Conservation (phyloP, 73 alveolate genomes). For the Tetrahymena thermophila region DNA sequence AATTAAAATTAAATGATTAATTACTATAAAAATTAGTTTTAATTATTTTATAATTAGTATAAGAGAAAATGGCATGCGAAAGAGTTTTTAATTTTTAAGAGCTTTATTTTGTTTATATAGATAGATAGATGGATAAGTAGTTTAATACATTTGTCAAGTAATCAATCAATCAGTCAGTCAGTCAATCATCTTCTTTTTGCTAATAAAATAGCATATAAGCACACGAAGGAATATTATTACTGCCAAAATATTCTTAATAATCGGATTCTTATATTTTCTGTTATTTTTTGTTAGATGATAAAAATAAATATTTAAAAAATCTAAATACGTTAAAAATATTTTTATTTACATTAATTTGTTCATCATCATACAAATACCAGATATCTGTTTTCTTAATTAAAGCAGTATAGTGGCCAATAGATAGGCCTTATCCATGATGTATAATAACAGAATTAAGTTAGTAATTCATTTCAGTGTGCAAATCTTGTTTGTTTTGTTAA, state of each 20-base stretch:
- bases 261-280: background rate
- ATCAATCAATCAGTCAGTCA: no score
- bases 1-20: no score
- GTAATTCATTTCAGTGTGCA: background rate
- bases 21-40: no score
- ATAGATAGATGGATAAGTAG: no score
- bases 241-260: slow-evolving; percentile 4
- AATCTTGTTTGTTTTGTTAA: background rate
- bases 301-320: background rate
- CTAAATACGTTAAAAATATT: background rate
- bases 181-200: background rate
- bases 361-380: slow-evolving; percentile 44
- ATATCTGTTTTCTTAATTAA: slow-evolving; percentile 6
- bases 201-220: slow-evolving; percentile 40
- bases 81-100: no score
- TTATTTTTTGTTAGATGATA: background rate
- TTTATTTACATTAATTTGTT: slow-evolving; percentile 12
- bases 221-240: slow-evolving; percentile 13
- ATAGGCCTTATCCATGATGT: slow-evolving; percentile 36
- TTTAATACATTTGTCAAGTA: no score
- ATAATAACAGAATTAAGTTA: slow-evolving; percentile 21
- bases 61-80: no score
- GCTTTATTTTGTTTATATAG: no score
- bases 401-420: slow-evolving; percentile 27
- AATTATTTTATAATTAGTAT: no score